These are phyloP conservation scores for Atractiella rhizophila DNA, from an alignment of 768 basidiomycete genomes.

Conservation along the genomic window DNA sequence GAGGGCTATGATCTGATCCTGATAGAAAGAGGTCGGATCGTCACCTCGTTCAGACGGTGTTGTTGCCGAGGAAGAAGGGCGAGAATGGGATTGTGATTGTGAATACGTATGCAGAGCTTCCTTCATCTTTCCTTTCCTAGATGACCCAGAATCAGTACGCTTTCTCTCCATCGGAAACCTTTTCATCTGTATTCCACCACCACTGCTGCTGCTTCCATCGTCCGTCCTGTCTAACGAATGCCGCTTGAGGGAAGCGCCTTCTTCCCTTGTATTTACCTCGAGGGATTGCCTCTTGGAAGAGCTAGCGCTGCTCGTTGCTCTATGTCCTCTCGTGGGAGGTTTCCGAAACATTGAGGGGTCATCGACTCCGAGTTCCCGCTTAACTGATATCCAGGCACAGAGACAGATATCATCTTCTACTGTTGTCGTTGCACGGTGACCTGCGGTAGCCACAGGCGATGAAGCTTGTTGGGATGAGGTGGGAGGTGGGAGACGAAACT, in stretches of 20 bases:
- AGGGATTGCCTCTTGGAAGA: neutral
- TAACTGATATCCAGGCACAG: conserved; percentile 10
- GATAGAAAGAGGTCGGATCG: no score
- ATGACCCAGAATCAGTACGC: no score
- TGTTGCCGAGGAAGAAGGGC: no score
- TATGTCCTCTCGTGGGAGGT: neutral
- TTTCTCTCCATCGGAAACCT: no score
- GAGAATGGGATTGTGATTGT: no score
- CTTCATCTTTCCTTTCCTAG: no score
- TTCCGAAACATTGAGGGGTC: no score
- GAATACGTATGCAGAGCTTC: no score
- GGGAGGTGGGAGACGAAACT: conserved; percentile 65
- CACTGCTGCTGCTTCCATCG: conserved; percentile 17
- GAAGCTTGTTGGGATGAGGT: conserved; percentile 38
- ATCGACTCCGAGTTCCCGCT: conserved; percentile 17
- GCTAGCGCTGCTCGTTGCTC: neutral
- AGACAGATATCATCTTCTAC: conserved; percentile 21
- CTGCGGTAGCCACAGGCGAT: conserved; percentile 27
- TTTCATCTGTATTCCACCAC: no score
- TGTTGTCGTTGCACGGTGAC: conserved; percentile 25
- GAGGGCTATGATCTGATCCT: conserved; percentile 57
- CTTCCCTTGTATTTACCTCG: neutral
- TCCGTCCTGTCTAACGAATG: conserved; percentile 12
- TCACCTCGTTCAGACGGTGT: no score
- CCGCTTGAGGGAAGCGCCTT: neutral